Conservation (phyloP, 73 alveolate species). For the Paramecium primaurelia region DNA sequence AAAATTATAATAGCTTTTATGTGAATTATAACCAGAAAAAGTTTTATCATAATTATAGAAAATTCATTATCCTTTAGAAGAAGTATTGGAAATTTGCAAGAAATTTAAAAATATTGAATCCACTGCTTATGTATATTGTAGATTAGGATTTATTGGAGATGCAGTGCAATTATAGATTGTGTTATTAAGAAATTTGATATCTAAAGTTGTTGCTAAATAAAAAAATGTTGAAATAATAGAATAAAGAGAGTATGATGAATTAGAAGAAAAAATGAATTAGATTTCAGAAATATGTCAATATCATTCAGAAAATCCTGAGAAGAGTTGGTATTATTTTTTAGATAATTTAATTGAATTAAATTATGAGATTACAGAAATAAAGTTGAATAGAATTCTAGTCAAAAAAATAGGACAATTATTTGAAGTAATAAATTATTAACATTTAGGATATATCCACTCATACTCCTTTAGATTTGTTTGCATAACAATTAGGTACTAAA, state of each 20-base stretch:
- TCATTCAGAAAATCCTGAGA: background rate
- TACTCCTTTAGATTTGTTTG: constrained; percentile 14
- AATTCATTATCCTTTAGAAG: constrained; percentile 29
- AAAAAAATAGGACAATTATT: background rate
- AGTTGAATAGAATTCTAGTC: background rate
- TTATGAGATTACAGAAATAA: background rate
- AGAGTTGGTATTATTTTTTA: background rate
- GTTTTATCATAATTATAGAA: background rate
- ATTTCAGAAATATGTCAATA: background rate
- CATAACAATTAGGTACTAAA: background rate
- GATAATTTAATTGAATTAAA: background rate
- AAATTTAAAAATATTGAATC: constrained; percentile 1
- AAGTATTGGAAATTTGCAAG: background rate
- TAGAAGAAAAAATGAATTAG: background rate
- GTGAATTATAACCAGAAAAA: background rate
- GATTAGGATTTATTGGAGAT: background rate
- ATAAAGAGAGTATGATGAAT: background rate
- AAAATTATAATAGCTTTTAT: background rate
- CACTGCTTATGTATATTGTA: background rate
- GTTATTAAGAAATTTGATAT: background rate
- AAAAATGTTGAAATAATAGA: background rate
- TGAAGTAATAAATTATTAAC: background rate
- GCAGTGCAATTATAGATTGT: background rate
- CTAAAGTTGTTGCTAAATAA: background rate
- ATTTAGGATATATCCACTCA: background rate